A percentile compares a stretch with the other conserved stretches of the same genome.
These are phyloP conservation scores for Syzygium oleosum DNA, from an alignment of 345 rosid species.

Conservation along the genomic window DNA sequence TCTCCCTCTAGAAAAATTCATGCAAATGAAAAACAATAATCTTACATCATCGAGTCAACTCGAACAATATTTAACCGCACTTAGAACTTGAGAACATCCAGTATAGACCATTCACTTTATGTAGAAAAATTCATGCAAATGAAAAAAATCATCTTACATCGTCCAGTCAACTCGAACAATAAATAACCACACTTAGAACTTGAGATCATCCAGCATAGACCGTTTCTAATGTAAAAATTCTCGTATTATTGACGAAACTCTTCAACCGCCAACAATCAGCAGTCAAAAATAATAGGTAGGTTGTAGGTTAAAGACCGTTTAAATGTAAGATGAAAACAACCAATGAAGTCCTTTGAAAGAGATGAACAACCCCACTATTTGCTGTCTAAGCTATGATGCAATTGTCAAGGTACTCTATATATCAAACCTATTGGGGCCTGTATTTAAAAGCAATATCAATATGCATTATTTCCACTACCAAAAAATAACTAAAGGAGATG, in stretches of 20 bases:
- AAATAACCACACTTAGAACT: neutral
- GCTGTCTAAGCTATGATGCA: neutral
- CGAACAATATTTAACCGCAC: neutral
- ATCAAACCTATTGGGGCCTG: neutral
- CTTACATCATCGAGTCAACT: neutral
- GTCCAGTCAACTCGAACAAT: neutral
- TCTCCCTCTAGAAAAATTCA: constrained; percentile 47
- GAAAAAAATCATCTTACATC: neutral
- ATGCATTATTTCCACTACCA: neutral
- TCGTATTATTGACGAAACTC: neutral
- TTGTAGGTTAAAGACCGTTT: neutral
- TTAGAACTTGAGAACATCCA: neutral
- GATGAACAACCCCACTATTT: neutral
- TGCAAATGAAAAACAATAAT: neutral
- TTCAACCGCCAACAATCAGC: neutral
- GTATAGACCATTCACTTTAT: neutral
- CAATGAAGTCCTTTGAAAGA: neutral
- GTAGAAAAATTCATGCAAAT: neutral
- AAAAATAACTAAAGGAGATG: neutral
- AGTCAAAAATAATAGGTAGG: neutral
- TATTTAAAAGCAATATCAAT: neutral
- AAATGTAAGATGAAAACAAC: neutral
- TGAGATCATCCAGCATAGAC: neutral
- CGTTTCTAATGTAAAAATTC: neutral
- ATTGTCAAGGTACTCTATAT: neutral